Evolutionary conservation across 2,329 filamentous ascomycete species (phyloP), one percentile per base, ranked within the genome.

Genomic region (Talaromyces sp.): DNA sequence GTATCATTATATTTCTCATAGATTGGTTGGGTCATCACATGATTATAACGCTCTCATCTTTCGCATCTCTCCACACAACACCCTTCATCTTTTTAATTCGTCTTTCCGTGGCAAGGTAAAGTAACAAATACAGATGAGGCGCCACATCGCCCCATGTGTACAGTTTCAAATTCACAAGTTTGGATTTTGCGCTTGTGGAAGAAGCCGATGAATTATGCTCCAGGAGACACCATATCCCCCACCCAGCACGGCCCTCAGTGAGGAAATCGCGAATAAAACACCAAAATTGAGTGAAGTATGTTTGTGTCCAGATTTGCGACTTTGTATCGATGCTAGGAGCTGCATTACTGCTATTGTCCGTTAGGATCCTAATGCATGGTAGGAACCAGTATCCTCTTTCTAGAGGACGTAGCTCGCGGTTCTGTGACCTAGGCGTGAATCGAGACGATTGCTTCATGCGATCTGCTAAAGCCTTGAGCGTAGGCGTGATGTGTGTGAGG

Each of bases 321-420:
- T 73, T 76, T 39, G 69, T 60, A 6, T 27, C 19, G 11, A 33
- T 22, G 19, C 3, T 52, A 10, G 37, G 11, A 31, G 16, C 16
- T 52, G 16, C 7, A 52, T 33, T 33, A 3, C 33, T 16, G 24
- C 27, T 33, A 19, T 13, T 19, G 33, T 65, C 64, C 2, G 43
- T 19, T 16, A 58, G 24, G n/a, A 66, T 59, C 4, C 33, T 69
- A 79, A 83, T 3, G 70, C 73, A 27, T 71, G 70, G 61, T 4
- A 97, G 71, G 2, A 82, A 75, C 93, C 93, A 97, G 76, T 90
- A 88, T 0, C 93, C 93, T 16, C 93, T 84, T 74, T 96, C 92
- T 43, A 89, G 84, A 0, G 78, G 76, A 2, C 82, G 77, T 1
- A 90, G 77, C 0, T 76, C 72, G 3, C 89, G 81, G 1, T 78